phyloP scores from a whole-genome alignment of 129 eudicot species.

The Artemisia argyi region DNA sequence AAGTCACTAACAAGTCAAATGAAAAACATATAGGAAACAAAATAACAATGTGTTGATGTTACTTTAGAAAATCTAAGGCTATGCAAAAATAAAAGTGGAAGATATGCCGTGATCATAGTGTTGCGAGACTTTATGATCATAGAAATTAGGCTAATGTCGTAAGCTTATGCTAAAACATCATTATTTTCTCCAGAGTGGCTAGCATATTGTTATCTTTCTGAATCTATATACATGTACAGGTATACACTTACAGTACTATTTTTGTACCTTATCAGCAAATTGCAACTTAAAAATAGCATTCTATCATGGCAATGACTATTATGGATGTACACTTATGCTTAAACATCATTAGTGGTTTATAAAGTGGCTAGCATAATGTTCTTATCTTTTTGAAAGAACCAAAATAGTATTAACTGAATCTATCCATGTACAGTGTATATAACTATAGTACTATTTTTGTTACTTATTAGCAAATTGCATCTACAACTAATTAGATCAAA shows the following conservation, averaged over 20 bases:
- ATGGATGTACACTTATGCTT: background rate
- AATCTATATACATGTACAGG: too few relatives aligned
- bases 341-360: background rate
- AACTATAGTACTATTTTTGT: background rate
- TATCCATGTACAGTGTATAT: background rate
- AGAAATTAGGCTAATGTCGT: too few relatives aligned
- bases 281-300: background rate
- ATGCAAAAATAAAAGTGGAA: background rate
- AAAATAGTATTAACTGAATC: too few relatives aligned
- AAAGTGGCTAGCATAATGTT: background rate
- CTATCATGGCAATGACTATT: background rate
- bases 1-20: too few relatives aligned
- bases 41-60: background rate
- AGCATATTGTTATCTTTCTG: too few relatives aligned
- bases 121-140: too few relatives aligned
- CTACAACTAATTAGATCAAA: conserved; percentile 16
- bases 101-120: background rate
- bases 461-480: conserved; percentile 12
- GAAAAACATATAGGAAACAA: too few relatives aligned
- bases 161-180: too few relatives aligned
- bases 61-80: background rate
- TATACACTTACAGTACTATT: too few relatives aligned
- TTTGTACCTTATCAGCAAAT: too few relatives aligned
- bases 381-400: too few relatives aligned
- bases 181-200: too few relatives aligned